Conservation (phyloP, 2,329 filamentous ascomycete genomes). For the Diplodia mutila region DNA sequence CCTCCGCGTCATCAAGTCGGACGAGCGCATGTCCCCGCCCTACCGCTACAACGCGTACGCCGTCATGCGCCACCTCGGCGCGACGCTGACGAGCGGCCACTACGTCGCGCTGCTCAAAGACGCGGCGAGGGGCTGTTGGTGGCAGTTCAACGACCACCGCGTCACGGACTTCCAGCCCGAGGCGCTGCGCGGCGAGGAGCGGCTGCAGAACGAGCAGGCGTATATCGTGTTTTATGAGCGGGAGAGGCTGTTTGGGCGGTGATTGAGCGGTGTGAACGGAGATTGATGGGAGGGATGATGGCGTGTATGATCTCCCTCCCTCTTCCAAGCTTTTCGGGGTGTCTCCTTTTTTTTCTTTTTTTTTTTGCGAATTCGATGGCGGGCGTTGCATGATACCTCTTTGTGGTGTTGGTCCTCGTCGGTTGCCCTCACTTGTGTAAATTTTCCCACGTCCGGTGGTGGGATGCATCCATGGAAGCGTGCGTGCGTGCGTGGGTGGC, state of each 20-base stretch:
- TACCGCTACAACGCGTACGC: conserved; percentile 86
- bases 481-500: not conserved
- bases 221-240: conserved; percentile 68
- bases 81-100: conserved; percentile 71
- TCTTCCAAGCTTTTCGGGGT: not conserved
- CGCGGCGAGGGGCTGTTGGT: conserved; percentile 59
- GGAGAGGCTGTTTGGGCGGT: conserved; percentile 12
- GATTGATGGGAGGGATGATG: too few relatives aligned
- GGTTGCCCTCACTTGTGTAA: not conserved
- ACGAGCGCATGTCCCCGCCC: conserved; percentile 55
- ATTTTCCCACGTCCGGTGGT: not conserved
- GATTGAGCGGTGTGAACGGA: not conserved
- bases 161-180: conserved; percentile 62
- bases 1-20: conserved; percentile 40
- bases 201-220: conserved; percentile 64
- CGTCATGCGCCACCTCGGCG: conserved; percentile 76
- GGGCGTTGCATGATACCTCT: conserved; percentile 23
- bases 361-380: not conserved
- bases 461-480: not conserved
- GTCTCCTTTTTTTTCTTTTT: not conserved
- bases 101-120: conserved; percentile 69
- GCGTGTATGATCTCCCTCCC: not conserved
- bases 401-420: conserved; percentile 12
- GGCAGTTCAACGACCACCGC: conserved; percentile 61
- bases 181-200: conserved; percentile 51